Evolutionary conservation across 2,329 filamentous ascomycete genomes (phyloP).

Genomic region (Penicillium sumatraense): DNA sequence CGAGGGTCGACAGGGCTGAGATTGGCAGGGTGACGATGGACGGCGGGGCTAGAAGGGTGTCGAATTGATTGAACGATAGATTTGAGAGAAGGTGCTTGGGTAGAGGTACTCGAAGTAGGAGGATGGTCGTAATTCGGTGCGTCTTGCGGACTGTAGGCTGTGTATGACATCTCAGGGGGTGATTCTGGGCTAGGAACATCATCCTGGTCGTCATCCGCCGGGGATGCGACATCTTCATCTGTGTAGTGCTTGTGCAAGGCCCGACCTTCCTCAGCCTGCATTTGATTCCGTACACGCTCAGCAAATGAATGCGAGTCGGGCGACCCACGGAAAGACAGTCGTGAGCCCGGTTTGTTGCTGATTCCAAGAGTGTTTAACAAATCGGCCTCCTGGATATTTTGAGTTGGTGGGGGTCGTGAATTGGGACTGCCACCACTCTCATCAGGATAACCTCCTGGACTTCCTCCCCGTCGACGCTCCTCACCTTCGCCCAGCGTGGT

Average conservation of each 20-base stretch:
- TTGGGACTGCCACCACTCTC: slow-evolving; percentile 11
- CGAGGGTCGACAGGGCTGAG: slow-evolving; percentile 31
- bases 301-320: slow-evolving; percentile 51
- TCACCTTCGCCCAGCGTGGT: slow-evolving; percentile 35
- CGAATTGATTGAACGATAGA: slow-evolving; percentile 32
- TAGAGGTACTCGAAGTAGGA: slow-evolving; percentile 27
- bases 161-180: slow-evolving; percentile 14
- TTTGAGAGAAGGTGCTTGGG: slow-evolving; percentile 29
- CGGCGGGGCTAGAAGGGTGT: slow-evolving; percentile 28
- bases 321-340: slow-evolving; percentile 45
- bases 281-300: slow-evolving; percentile 53
- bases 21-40: slow-evolving; percentile 19
- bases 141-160: slow-evolving; percentile 9
- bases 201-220: slow-evolving; percentile 25
- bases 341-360: slow-evolving; percentile 33
- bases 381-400: slow-evolving; percentile 42
- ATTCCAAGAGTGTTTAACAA: slow-evolving; percentile 40
- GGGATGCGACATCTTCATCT: slow-evolving; percentile 40
- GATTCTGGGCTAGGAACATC: slow-evolving; percentile 21
- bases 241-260: slow-evolving; percentile 52
- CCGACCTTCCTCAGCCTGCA: slow-evolving; percentile 57
- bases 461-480: slow-evolving; percentile 12
- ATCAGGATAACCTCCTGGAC: neutral
- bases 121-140: slow-evolving; percentile 31
- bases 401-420: slow-evolving; percentile 36